Percentiles rank a stretch among this genome's conserved stretches.
Conservation (phyloP, 1,284 basidiomycete species). For the Flammula alnicola region DNA sequence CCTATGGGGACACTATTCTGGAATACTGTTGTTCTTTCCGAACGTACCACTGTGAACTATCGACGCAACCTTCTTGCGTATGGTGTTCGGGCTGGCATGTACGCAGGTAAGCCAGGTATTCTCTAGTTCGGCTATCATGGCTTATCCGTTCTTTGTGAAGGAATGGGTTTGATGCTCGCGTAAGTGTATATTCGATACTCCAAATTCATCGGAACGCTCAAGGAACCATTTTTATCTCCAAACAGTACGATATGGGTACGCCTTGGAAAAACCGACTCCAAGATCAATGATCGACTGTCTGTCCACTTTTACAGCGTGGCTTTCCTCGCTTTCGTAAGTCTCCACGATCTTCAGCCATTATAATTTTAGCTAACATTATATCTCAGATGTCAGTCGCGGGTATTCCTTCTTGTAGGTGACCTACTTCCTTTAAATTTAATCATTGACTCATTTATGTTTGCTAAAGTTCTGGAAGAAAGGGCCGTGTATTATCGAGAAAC, state of each 20-base stretch:
- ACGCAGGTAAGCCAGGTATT: conserved; percentile 41
- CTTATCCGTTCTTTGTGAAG: conserved; percentile 23
- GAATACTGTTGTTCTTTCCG: conserved; percentile 41
- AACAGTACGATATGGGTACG: conserved; percentile 59
- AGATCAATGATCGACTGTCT: conserved; percentile 46
- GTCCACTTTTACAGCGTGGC: conserved; percentile 61
- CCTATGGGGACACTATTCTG: conserved; percentile 35
- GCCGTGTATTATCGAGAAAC: conserved; percentile 56
- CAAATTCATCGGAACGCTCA: not conserved
- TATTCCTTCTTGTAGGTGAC: conserved; percentile 46
- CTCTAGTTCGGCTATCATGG: conserved; percentile 5
- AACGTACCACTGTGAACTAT: conserved; percentile 42
- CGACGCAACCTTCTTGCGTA: conserved; percentile 61
- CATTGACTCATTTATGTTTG: not conserved
- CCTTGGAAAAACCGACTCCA: conserved; percentile 44
- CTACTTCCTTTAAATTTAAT: not conserved
- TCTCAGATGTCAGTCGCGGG: conserved; percentile 53
- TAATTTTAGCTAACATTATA: not conserved
- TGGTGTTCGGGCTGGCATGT: conserved; percentile 66
- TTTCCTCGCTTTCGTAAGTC: conserved; percentile 59
- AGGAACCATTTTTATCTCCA: not conserved
- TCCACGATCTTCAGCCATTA: not conserved
- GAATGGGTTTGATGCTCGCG: conserved; percentile 61
- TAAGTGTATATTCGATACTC: conserved; percentile 23
- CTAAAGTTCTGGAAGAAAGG: conserved; percentile 58